phyloP scores from a whole-genome alignment of 176 grass and related monocot species.

The Musa troglodytarum region DNA sequence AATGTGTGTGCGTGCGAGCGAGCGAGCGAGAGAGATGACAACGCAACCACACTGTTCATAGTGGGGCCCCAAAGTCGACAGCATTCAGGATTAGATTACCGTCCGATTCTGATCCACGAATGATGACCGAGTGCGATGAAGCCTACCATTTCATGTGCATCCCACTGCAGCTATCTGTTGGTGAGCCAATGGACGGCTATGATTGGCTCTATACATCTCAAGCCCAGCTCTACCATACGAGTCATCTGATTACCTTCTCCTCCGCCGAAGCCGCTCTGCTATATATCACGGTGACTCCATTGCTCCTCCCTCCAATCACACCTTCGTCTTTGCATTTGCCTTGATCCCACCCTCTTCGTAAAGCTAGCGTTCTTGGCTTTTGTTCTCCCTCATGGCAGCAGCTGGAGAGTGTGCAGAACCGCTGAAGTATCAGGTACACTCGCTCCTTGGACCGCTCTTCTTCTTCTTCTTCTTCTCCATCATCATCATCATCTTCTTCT shows the following conservation, averaged over 20 bases:
- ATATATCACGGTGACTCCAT: not conserved
- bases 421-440: constrained; percentile 73
- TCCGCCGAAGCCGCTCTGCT: not conserved
- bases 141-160: not conserved
- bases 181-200: not conserved
- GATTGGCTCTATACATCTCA: not conserved
- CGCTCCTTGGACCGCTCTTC: too few species aligned
- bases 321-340: not conserved
- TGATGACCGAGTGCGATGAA: too few species aligned
- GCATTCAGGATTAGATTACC: too few species aligned
- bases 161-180: not conserved
- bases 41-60: too few species aligned
- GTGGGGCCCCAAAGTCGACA: too few species aligned
- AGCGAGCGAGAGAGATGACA: too few species aligned
- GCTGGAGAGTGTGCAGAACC: constrained; percentile 49
- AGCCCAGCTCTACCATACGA: not conserved
- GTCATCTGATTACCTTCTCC: not conserved
- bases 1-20: too few species aligned
- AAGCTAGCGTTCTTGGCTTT: not conserved
- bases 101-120: too few species aligned
- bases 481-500: too few species aligned
- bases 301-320: not conserved
- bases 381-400: constrained; percentile 43
- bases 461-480: too few species aligned
- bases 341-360: not conserved